phyloP scores from a whole-genome alignment of 306 rosid genomes.

The Castanea mollissima region DNA sequence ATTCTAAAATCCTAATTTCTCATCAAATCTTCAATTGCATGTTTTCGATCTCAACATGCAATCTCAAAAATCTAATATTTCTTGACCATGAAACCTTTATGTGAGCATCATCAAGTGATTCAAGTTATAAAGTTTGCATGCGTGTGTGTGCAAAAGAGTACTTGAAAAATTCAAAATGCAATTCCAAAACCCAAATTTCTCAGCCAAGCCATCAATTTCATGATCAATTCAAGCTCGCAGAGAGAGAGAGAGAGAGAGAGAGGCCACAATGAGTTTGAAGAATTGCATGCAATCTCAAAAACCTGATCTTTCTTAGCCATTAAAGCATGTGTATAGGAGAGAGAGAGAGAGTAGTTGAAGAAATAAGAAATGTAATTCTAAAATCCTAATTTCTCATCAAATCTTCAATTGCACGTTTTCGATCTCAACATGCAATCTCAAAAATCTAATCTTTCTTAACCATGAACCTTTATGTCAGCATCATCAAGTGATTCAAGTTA shows the following conservation, averaged over 20 bases:
- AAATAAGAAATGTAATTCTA: too few relatives aligned
- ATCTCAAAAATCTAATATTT: not conserved
- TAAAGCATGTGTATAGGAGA: too few relatives aligned
- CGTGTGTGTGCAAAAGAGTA: not conserved
- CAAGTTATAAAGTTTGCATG: not conserved
- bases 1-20: too few relatives aligned
- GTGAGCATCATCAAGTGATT: not conserved
- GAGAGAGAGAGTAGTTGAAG: too few relatives aligned
- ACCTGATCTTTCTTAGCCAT: too few relatives aligned
- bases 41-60: not conserved
- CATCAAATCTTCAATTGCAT: too few relatives aligned
- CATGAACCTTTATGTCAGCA: not conserved
- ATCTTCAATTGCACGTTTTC: not conserved
- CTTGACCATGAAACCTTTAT: not conserved
- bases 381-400: not conserved
- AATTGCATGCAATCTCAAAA: too few relatives aligned
- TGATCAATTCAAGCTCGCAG: too few relatives aligned
- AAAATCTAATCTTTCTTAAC: not conserved
- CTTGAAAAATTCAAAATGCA: not conserved
- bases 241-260: too few relatives aligned
- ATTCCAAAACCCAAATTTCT: slow-evolving; percentile 2
- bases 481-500: not conserved
- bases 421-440: not conserved
- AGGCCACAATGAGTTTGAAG: too few relatives aligned
- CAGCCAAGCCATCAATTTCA: not conserved